A percentile compares a stretch with the other conserved stretches of the same genome.
These are phyloP conservation scores for Pseudopithomyces chartarum DNA, from an alignment of 2,329 filamentous ascomycete genomes.

Conservation along the genomic window DNA sequence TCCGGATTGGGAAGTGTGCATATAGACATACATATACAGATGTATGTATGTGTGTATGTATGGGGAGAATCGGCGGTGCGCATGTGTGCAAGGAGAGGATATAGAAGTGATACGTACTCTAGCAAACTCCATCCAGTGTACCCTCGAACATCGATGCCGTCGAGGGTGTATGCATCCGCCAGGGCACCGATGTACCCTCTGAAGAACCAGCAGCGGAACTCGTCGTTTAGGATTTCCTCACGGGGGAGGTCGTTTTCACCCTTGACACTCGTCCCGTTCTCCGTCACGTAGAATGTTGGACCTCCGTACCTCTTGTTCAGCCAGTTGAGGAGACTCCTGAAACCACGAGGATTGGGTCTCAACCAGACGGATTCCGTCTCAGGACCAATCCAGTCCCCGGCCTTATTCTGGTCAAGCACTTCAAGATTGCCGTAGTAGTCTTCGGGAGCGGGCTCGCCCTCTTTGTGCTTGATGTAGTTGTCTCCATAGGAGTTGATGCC, in stretches of 20 bases:
- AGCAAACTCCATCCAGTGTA: slow-evolving; percentile 89
- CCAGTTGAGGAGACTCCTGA: slow-evolving; percentile 67
- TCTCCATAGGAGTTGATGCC: slow-evolving; percentile 65
- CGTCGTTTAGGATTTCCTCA: slow-evolving; percentile 76
- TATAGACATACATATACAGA: too few relatives aligned
- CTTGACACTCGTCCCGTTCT: slow-evolving; percentile 85
- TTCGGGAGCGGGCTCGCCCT: slow-evolving; percentile 62
- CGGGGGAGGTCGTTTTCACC: slow-evolving; percentile 77
- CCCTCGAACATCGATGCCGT: slow-evolving; percentile 77
- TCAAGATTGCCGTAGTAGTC: slow-evolving; percentile 81
- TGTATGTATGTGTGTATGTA: too few relatives aligned
- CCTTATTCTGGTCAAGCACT: slow-evolving; percentile 71
- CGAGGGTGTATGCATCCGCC: slow-evolving; percentile 71
- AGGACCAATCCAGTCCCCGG: slow-evolving; percentile 74
- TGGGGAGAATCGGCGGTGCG: too few relatives aligned
- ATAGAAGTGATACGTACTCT: slow-evolving; percentile 61
- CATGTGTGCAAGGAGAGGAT: too few relatives aligned
- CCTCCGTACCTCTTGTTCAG: slow-evolving; percentile 72
- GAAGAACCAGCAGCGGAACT: slow-evolving; percentile 82
- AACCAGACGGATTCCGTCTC: slow-evolving; percentile 86
- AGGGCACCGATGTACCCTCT: slow-evolving; percentile 76
- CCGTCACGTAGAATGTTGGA: slow-evolving; percentile 84
- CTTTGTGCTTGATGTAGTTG: slow-evolving; percentile 80
- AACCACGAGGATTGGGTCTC: slow-evolving; percentile 74
- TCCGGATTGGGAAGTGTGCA: neutral